Evolutionary conservation across 1,284 basidiomycete genomes (phyloP).

Genomic region (Tilletiopsis washingtonensis): DNA sequence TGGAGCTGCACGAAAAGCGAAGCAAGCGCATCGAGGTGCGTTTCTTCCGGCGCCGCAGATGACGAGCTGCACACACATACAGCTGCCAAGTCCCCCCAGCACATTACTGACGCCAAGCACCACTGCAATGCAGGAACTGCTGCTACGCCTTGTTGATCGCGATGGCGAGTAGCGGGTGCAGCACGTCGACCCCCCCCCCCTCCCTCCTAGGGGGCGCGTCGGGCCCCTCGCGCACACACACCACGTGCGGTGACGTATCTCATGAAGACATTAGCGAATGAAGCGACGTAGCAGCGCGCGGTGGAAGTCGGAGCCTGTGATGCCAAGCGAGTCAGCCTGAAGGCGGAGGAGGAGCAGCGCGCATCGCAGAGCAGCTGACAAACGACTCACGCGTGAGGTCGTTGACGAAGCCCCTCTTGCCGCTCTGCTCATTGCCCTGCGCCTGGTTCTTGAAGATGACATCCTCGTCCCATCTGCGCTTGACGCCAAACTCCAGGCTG

Average conservation of each 20-base stretch:
- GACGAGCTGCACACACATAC: too few relatives aligned
- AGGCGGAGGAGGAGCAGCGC: not conserved
- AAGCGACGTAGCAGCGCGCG: not conserved
- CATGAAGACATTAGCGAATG: not conserved
- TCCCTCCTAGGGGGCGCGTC: too few relatives aligned
- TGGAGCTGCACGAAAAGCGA: conserved; percentile 16
- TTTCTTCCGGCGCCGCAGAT: too few relatives aligned
- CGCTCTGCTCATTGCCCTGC: conserved; percentile 9
- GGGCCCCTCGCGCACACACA: too few relatives aligned
- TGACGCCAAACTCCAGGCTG: conserved; percentile 17
- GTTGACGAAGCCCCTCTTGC: conserved; percentile 33
- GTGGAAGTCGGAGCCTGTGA: not conserved
- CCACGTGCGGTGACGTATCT: too few relatives aligned
- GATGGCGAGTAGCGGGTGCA: too few relatives aligned
- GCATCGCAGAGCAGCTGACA: too few relatives aligned
- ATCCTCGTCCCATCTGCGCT: conserved; percentile 44
- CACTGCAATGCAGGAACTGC: too few relatives aligned
- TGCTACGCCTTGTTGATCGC: too few relatives aligned
- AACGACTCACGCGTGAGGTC: conserved; percentile 32
- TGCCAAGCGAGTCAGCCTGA: not conserved
- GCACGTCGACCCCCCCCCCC: too few relatives aligned
- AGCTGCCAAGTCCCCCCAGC: too few relatives aligned
- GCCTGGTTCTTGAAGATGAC: conserved; percentile 47
- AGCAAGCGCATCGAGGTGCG: conserved; percentile 18
- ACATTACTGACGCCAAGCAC: too few relatives aligned